Conservation (phyloP, 208 protist genomes). For the Acanthamoeba divionensis region DNA sequence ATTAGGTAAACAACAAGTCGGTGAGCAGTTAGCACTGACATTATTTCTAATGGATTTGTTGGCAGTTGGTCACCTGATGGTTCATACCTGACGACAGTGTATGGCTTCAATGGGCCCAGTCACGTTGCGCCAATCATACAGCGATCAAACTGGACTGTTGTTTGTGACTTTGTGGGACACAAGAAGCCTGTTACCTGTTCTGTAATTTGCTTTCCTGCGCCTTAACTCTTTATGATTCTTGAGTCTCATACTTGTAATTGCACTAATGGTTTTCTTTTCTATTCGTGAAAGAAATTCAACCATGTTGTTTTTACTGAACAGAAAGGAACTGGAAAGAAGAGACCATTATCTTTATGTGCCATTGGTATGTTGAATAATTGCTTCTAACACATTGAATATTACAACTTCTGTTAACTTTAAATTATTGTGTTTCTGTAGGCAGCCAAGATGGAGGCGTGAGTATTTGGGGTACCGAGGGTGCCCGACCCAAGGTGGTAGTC, state of each 20-base stretch:
- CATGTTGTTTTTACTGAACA: slow-evolving; percentile 32
- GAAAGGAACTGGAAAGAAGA: no score
- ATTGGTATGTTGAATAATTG: no score
- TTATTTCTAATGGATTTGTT: background rate
- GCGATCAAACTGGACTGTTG: slow-evolving; percentile 12
- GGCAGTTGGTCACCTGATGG: slow-evolving; percentile 61
- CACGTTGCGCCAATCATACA: slow-evolving; percentile 50
- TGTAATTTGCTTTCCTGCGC: background rate
- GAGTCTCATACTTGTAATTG: background rate
- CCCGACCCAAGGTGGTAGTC: slow-evolving; percentile 41
- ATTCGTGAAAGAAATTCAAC: slow-evolving; percentile 19
- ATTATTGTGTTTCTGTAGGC: slow-evolving; percentile 12
- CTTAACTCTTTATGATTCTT: background rate
- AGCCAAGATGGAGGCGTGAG: slow-evolving; percentile 53
- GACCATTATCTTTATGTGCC: no score
- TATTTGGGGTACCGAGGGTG: slow-evolving; percentile 28
- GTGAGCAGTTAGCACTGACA: no score
- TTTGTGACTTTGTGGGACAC: slow-evolving; percentile 58
- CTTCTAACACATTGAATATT: no score
- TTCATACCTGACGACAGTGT: slow-evolving; percentile 14
- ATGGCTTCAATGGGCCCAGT: slow-evolving; percentile 37
- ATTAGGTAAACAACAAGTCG: background rate
- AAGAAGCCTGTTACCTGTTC: slow-evolving; percentile 52
- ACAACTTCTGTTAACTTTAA: no score
- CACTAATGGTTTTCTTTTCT: no score